Evolutionary conservation across 768 basidiomycete species (phyloP), one percentile per base, ranked within the genome.

Genomic region (Mycena kentingensis): DNA sequence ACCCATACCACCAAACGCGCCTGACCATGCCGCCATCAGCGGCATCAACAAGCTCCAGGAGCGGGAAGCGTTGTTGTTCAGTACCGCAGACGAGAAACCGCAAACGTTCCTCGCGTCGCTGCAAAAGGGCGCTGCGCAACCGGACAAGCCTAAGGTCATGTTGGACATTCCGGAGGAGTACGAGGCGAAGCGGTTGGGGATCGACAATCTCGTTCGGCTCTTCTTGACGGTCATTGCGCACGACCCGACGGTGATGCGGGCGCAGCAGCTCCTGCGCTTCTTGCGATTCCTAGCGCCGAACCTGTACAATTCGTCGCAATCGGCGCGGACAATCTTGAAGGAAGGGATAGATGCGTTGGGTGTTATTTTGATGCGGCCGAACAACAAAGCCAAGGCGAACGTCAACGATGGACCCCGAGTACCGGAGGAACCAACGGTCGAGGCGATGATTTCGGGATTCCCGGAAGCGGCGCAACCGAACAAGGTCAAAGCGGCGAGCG

Each of bases 161-260:
- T 65, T 79, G 34, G 71, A 76, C 24, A 68, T 83, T 43, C 82
- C 81, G 3, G 81, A 84, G 26, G 77, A 85, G 65, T 84, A 83
- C 54, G 84, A 85, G 63, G 72, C 76, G 18, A 75, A 74, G 52
- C 70, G 74, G 3, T 74, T 92, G 13, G 73, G 73, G 18, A 72
- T 86, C 61, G 85, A 86, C 54, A 75, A 90, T 61, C 74, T 90
- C 22, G 80, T 88, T 25, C 80, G 83, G 15, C 74, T 92, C 7
- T 83, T 90, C 63, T 74, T 90, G 26, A 91, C 89, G 1, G 84
- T 92, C 52, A 88, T 92, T 48, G 88, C 87, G 5, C 85, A 90
- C 57, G 84, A 90, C 64, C 76, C 84, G 15, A 74, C 78, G 4
- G 83, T 83, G 41, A 67, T 79, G 21, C 82, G 88, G 19, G 84